Evolutionary conservation across 2,329 filamentous ascomycete genomes (phyloP).

Genomic region (Dryadomyces sulphureus): DNA sequence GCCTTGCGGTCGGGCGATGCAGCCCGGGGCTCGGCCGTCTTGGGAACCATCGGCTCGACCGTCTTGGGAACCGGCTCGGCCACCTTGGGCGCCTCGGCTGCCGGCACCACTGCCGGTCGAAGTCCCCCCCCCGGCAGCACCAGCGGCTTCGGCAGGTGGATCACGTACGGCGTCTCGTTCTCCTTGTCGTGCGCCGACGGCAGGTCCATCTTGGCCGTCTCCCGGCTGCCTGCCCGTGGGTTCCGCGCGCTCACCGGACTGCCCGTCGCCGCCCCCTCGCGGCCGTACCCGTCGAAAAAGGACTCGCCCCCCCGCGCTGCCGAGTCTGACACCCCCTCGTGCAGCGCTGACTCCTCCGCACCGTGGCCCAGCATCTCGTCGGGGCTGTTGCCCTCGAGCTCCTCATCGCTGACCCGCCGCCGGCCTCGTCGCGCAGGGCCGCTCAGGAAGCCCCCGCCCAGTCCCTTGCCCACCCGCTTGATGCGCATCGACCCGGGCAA

Average conservation of each 20-base stretch:
- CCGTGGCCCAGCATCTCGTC: constrained; percentile 23
- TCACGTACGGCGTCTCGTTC: constrained; percentile 65
- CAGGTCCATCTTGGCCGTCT: constrained; percentile 23
- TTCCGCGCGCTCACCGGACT: constrained; percentile 40
- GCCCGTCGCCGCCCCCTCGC: constrained; percentile 37
- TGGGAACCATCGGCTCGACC: too few relatives aligned
- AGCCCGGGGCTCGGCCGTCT: too few relatives aligned
- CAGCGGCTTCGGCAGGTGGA: constrained; percentile 39
- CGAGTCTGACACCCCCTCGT: neutral
- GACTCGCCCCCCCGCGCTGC: constrained; percentile 17
- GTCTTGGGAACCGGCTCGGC: too few relatives aligned
- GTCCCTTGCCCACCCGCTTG: constrained; percentile 60
- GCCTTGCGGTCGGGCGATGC: constrained; percentile 35
- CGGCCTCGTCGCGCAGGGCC: constrained; percentile 66
- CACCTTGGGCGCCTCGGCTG: neutral
- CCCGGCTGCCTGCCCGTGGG: constrained; percentile 11
- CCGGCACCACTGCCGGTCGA: constrained; percentile 16
- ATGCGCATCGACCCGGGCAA: constrained; percentile 62
- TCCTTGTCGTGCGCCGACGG: constrained; percentile 65
- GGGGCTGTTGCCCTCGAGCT: constrained; percentile 25
- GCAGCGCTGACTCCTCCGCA: constrained; percentile 21
- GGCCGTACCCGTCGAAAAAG: constrained; percentile 27
- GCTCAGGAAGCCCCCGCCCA: constrained; percentile 60
- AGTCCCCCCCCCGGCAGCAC: constrained; percentile 17
- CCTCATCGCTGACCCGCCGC: constrained; percentile 51